phyloP scores from a whole-genome alignment of 495 filamentous ascomycete species.

The Cryomyces minteri region DNA sequence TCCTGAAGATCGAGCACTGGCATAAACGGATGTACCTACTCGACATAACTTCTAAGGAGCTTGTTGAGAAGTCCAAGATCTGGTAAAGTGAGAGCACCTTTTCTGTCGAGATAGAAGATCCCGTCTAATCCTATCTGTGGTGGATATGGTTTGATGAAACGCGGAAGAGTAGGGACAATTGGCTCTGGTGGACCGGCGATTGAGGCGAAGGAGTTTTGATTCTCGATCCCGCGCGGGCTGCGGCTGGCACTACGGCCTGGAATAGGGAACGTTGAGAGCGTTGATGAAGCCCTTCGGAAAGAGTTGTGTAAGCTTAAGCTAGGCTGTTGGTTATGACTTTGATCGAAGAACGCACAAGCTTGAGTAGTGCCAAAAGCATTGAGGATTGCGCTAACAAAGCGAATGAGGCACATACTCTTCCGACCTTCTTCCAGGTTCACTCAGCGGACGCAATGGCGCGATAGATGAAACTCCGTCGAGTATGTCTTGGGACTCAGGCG shows the following conservation, averaged over 20 bases:
- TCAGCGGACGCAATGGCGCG: constrained; percentile 8
- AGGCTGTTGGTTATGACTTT: not conserved
- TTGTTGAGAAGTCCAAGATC: constrained; percentile 47
- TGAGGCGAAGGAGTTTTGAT: not conserved
- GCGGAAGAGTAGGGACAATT: constrained; percentile 4
- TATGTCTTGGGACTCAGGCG: constrained; percentile 13
- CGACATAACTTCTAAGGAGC: constrained; percentile 49
- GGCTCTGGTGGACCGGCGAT: not conserved
- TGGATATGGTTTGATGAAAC: constrained; percentile 54
- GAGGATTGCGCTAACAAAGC: constrained; percentile 30
- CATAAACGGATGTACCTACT: constrained; percentile 77
- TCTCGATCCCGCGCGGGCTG: not conserved
- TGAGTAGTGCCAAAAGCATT: not conserved
- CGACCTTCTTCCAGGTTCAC: constrained; percentile 9
- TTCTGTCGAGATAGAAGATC: constrained; percentile 48
- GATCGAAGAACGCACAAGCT: not conserved
- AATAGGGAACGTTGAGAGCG: not conserved
- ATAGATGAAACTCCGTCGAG: constrained; percentile 10
- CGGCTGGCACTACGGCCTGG: not conserved
- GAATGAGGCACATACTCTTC: constrained; percentile 40
- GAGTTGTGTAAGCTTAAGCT: not conserved
- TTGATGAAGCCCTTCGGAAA: not conserved
- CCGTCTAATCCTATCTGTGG: constrained; percentile 48
- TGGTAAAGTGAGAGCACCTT: constrained; percentile 57
- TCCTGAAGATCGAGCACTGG: constrained; percentile 58